phyloP scores from a whole-genome alignment of 257 asterid species.

The Primulina eburnea region DNA sequence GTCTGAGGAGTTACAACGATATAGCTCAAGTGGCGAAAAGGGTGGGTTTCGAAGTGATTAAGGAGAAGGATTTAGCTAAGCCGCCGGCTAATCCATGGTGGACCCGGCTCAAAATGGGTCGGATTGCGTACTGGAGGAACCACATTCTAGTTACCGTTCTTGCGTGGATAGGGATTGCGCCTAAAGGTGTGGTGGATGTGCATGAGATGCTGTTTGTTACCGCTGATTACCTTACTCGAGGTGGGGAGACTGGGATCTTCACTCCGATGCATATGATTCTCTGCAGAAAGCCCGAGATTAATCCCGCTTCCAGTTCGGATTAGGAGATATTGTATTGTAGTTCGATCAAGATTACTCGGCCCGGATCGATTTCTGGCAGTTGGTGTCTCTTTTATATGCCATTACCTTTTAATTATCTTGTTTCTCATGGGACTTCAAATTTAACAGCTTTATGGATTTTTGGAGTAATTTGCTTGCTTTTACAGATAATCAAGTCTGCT shows the following conservation, averaged over 20 bases:
- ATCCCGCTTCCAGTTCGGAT: slow-evolving; percentile 22
- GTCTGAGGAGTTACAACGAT: slow-evolving; percentile 52
- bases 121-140: slow-evolving; percentile 83
- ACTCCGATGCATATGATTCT: slow-evolving; percentile 83
- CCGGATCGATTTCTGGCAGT: slow-evolving; percentile 29
- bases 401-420: slow-evolving; percentile 23
- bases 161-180: slow-evolving; percentile 70
- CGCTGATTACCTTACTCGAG: slow-evolving; percentile 66
- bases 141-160: slow-evolving; percentile 58
- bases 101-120: slow-evolving; percentile 76
- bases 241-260: slow-evolving; percentile 76
- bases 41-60: slow-evolving; percentile 64
- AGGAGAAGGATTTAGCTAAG: slow-evolving; percentile 63
- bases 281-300: slow-evolving; percentile 70
- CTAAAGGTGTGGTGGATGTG: slow-evolving; percentile 70
- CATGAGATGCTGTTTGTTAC: slow-evolving; percentile 84
- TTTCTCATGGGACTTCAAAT: slow-evolving; percentile 27
- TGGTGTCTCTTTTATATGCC: slow-evolving; percentile 20
- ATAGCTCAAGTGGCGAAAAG: slow-evolving; percentile 50
- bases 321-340: slow-evolving; percentile 16
- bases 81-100: slow-evolving; percentile 80
- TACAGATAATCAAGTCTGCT: background rate
- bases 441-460: slow-evolving; percentile 23
- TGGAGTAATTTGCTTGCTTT: slow-evolving; percentile 20
- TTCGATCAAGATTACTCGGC: slow-evolving; percentile 25